phyloP scores from a whole-genome alignment of 768 basidiomycete genomes.

The Clavulina sp. region DNA sequence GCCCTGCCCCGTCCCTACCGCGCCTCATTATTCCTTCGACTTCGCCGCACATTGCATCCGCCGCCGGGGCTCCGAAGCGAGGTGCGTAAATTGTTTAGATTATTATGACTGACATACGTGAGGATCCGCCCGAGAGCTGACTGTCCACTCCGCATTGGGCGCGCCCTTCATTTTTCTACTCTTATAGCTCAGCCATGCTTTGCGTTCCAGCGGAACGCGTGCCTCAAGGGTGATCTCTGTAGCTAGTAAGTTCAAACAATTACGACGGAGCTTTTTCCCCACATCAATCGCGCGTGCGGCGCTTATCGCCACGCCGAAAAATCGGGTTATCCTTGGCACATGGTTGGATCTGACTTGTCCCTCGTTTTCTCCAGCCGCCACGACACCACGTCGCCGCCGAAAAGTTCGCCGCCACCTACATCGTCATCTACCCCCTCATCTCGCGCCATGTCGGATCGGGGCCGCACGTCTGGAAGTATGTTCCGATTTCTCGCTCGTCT shows the following conservation, averaged over 20 bases:
- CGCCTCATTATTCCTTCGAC: too few relatives aligned
- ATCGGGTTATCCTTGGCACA: neutral
- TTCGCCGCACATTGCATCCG: too few relatives aligned
- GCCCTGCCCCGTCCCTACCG: too few relatives aligned
- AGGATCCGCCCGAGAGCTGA: too few relatives aligned
- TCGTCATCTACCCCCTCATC: neutral
- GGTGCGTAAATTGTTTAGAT: too few relatives aligned
- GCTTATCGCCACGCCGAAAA: neutral
- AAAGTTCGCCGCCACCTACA: neutral
- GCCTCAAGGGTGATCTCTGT: neutral
- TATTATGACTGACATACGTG: too few relatives aligned
- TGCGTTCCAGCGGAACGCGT: neutral
- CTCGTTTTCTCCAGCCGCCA: neutral
- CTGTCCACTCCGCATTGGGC: too few relatives aligned
- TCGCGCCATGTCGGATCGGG: neutral
- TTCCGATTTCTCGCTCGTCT: neutral
- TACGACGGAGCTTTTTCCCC: neutral
- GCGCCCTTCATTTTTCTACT: neutral
- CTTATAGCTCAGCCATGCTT: neutral
- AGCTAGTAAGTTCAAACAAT: neutral
- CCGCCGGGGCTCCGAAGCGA: too few relatives aligned
- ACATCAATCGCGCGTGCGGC: neutral
- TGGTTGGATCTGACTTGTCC: too few relatives aligned
- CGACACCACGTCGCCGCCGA: neutral
- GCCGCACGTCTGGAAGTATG: neutral